Percentiles rank a stretch among this genome's conserved stretches.
phyloP scores from a whole-genome alignment of 768 basidiomycete genomes.

The Lactarius deliciosus region DNA sequence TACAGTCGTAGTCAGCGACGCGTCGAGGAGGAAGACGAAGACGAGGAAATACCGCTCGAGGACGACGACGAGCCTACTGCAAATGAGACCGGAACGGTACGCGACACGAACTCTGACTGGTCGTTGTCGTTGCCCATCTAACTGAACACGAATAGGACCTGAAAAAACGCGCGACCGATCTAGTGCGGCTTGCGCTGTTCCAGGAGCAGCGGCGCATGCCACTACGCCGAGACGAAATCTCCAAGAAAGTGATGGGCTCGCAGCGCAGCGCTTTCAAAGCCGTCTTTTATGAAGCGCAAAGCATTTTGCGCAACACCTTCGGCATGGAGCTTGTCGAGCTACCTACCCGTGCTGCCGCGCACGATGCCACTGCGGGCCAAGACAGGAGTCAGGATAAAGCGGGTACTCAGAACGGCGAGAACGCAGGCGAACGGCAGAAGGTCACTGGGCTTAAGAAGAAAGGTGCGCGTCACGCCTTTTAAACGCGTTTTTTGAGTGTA shows the following conservation, averaged over 20 bases:
- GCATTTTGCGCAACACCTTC: slow-evolving; percentile 60
- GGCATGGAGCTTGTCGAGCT: slow-evolving; percentile 87
- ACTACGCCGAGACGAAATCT: slow-evolving; percentile 80
- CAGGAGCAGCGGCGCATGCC: slow-evolving; percentile 66
- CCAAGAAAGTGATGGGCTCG: slow-evolving; percentile 67
- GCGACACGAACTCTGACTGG: background rate
- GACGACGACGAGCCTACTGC: slow-evolving; percentile 36
- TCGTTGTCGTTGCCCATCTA: no score
- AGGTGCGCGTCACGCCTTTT: slow-evolving; percentile 40
- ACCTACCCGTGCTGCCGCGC: slow-evolving; percentile 56
- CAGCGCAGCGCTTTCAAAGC: slow-evolving; percentile 58
- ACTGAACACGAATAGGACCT: slow-evolving; percentile 48
- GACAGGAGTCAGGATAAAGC: slow-evolving; percentile 43
- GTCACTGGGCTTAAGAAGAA: slow-evolving; percentile 63
- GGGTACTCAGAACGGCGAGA: slow-evolving; percentile 18
- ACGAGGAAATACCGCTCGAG: slow-evolving; percentile 36
- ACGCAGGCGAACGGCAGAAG: slow-evolving; percentile 21
- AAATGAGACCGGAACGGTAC: slow-evolving; percentile 21
- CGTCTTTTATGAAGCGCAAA: slow-evolving; percentile 65
- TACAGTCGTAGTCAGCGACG: slow-evolving; percentile 16
- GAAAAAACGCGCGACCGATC: slow-evolving; percentile 61
- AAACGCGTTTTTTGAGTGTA: background rate
- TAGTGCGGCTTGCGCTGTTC: slow-evolving; percentile 82
- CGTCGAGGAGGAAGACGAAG: slow-evolving; percentile 39
- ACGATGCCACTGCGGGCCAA: slow-evolving; percentile 42